Percentiles rank a stretch among this genome's conserved stretches.
Conservation (phyloP, 345 rosid species). For the Firmiana major region DNA sequence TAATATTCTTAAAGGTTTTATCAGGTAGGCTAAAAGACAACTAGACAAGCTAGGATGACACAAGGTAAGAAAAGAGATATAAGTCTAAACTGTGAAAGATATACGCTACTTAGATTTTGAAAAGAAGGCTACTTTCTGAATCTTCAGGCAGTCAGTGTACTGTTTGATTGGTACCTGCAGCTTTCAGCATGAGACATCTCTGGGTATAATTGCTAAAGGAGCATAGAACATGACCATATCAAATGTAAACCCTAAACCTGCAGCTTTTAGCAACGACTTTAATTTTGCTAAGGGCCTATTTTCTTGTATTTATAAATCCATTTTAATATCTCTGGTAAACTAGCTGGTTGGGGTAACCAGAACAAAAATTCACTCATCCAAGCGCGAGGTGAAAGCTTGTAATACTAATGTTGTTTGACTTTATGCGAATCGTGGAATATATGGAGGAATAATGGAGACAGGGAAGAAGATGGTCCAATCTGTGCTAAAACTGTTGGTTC, state of each 20-base stretch:
- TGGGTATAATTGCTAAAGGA: background rate
- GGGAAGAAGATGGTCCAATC: background rate
- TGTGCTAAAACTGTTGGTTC: background rate
- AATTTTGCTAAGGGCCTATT: no score
- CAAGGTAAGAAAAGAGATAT: background rate
- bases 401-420: background rate
- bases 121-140: background rate
- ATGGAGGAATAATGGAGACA: background rate
- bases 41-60: background rate
- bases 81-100: background rate
- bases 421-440: background rate
- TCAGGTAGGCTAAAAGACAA: background rate
- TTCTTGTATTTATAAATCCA: no score
- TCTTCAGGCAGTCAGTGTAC: background rate
- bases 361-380: background rate
- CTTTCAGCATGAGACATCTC: background rate
- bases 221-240: no score
- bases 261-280: no score
- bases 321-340: no score
- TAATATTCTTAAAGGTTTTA: no score
- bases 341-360: no score
- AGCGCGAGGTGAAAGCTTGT: background rate
- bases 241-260: no score
- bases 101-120: background rate
- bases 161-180: background rate